phyloP scores from a whole-genome alignment of 768 basidiomycete species.

The Vararia minispora region DNA sequence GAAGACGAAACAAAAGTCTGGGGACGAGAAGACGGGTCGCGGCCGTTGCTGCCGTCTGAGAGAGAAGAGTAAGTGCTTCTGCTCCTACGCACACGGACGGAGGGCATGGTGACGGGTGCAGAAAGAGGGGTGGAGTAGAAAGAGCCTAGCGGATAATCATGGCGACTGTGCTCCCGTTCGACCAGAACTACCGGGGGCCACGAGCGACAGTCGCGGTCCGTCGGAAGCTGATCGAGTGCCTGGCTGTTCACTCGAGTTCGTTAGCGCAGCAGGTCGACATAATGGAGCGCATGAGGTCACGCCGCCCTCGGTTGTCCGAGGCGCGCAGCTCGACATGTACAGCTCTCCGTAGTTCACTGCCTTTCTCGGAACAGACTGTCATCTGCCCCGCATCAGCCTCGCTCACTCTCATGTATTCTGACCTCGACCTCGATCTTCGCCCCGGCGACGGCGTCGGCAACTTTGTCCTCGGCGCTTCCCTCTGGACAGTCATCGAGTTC shows the following conservation, averaged over 20 bases:
- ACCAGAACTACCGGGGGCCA: conserved; percentile 1
- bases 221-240: no score
- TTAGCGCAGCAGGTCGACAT: no score
- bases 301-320: no score
- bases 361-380: no score
- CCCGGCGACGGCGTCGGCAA: conserved; percentile 69
- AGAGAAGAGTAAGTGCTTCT: conserved; percentile 16
- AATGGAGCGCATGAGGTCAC: no score
- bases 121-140: neutral
- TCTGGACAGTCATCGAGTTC: conserved; percentile 68
- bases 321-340: no score
- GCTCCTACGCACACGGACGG: conserved; percentile 37
- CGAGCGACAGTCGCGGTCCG: conserved; percentile 2
- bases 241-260: no score
- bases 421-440: conserved; percentile 63
- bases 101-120: conserved; percentile 28
- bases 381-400: no score
- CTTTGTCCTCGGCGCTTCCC: conserved; percentile 68
- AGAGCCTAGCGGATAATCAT: conserved; percentile 2
- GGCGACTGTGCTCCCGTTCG: no score
- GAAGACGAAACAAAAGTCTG: no score
- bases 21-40: no score
- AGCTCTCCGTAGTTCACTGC: no score
- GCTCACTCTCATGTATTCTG: conserved; percentile 40
- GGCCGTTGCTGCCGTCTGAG: conserved; percentile 10